Evolutionary conservation across 192 early-diverging fungal genomes (phyloP), one percentile per base, ranked within the genome.

Genomic region (Haplosporangium gracile): DNA sequence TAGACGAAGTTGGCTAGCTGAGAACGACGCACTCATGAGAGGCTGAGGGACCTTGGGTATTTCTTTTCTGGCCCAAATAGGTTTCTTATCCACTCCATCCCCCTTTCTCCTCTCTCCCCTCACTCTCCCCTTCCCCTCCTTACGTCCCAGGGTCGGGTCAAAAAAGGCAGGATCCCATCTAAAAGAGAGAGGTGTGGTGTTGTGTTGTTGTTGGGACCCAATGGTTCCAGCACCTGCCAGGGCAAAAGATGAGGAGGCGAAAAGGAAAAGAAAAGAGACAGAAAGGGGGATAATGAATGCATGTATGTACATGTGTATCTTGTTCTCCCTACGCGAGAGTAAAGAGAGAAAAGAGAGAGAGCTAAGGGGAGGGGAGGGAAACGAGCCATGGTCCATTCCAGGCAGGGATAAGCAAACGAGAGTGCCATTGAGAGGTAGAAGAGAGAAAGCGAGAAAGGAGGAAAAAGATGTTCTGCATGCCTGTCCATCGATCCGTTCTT

Each of bases 371-470:
- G 36, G 34, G 24, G n/a, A 76, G 55, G 20, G 34, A n/a, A 3
- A 76, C n/a, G 39, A n/a, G 7, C 57, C 11, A 80, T 24, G 57
- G 55, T 34, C 45, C 57, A 65, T 42, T 76, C 57, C 75, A 65
- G 57, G 75, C 75, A 76, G 60, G 75, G 38, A 76, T 68, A 68
- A 42, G 38, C 22, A 55, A 49, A 36, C 47, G 49, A 51, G 49
- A 51, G 49, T 5, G 18, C 49, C 49, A 51, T 18, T 51, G 49
- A 51, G 47, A 18, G 47, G 4, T 13, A 49, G 22, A 18, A 20
- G 49, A 51, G 49, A 5, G 26, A 9, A 69, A 32, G 34, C 47
- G 6, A 68, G 68, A 70, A 13, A 77, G 34, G 26, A 24, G 60
- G 36, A n/a, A 45, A 4, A 39, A 24, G 32, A 40, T 38, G 57